A percentile compares a stretch with the other conserved stretches of the same genome.
Conservation (phyloP, 2,329 filamentous ascomycete species). For the Coniochaeta sp. region DNA sequence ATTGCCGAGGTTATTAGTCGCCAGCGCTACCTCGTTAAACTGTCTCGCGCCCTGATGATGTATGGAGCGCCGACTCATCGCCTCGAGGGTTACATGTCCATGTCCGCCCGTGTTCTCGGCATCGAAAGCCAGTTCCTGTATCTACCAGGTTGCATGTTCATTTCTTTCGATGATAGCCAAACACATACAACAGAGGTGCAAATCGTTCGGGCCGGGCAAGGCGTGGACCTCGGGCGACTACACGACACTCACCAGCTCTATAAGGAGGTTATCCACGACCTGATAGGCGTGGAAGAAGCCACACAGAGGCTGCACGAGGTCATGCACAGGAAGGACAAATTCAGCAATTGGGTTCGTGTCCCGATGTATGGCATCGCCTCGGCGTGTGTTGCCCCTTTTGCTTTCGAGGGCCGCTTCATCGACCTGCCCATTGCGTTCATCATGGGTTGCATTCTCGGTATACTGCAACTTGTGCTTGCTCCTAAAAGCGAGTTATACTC, state of each 20-base stretch:
- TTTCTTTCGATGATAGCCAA: slow-evolving; percentile 72
- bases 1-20: slow-evolving; percentile 66
- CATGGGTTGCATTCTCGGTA: slow-evolving; percentile 65
- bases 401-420: slow-evolving; percentile 67
- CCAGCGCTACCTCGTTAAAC: slow-evolving; percentile 74
- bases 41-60: slow-evolving; percentile 81
- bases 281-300: slow-evolving; percentile 65
- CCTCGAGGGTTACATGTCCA: slow-evolving; percentile 84
- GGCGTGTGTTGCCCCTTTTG: slow-evolving; percentile 69
- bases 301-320: slow-evolving; percentile 52
- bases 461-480: slow-evolving; percentile 66
- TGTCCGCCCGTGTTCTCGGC: slow-evolving; percentile 81
- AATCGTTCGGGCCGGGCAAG: slow-evolving; percentile 60
- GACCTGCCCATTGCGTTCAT: slow-evolving; percentile 73
- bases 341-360: slow-evolving; percentile 47
- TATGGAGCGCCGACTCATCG: slow-evolving; percentile 89
- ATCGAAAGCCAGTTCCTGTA: slow-evolving; percentile 88
- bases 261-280: slow-evolving; percentile 74
- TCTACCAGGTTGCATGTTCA: slow-evolving; percentile 87
- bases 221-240: slow-evolving; percentile 66
- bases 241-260: slow-evolving; percentile 70
- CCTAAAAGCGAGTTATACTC: slow-evolving; percentile 59
- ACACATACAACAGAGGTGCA: slow-evolving; percentile 78
- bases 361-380: slow-evolving; percentile 69
- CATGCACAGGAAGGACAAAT: slow-evolving; percentile 36